A percentile compares a stretch with the other conserved stretches of the same genome.
These are phyloP conservation scores for Cladochytrium replicatum DNA, from an alignment of 192 early-diverging fungal genomes.

Conservation along the genomic window DNA sequence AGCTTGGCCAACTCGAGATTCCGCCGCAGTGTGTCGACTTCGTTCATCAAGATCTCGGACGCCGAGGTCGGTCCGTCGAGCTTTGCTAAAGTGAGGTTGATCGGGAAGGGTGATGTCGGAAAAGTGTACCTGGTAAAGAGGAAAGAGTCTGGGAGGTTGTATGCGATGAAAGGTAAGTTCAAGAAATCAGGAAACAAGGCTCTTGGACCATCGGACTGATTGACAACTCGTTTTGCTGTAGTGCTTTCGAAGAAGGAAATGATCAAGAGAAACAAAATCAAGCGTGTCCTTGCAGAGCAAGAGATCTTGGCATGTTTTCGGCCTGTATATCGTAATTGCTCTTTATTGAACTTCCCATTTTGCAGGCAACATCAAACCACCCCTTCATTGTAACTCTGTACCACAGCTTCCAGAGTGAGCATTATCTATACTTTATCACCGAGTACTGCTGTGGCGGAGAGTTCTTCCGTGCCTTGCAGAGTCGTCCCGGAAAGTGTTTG, in stretches of 20 bases:
- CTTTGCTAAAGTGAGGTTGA: conserved; percentile 79
- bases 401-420: conserved; percentile 80
- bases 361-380: conserved; percentile 64
- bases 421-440: conserved; percentile 80
- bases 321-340: conserved; percentile 3
- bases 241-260: conserved; percentile 91
- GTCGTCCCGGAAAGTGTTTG: conserved; percentile 77
- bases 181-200: neutral
- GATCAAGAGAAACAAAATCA: conserved; percentile 97
- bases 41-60: conserved; percentile 69
- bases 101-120: conserved; percentile 97
- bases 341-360: conserved; percentile 1
- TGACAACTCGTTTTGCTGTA: conserved; percentile 5
- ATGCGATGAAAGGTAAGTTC: conserved; percentile 84
- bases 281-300: conserved; percentile 94
- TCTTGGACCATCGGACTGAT: conserved; percentile 1
- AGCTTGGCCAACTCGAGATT: conserved; percentile 20
- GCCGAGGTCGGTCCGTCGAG: conserved; percentile 76
- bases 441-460: conserved; percentile 85
- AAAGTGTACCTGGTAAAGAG: conserved; percentile 87
- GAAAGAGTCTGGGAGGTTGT: conserved; percentile 70
- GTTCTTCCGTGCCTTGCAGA: conserved; percentile 81
- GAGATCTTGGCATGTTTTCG: conserved; percentile 58
- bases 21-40: conserved; percentile 69
- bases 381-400: conserved; percentile 88